Evolutionary conservation across 176 grass and related monocot genomes (phyloP), one percentile per base, ranked within the genome.

Genomic region (Musa acuminata): DNA sequence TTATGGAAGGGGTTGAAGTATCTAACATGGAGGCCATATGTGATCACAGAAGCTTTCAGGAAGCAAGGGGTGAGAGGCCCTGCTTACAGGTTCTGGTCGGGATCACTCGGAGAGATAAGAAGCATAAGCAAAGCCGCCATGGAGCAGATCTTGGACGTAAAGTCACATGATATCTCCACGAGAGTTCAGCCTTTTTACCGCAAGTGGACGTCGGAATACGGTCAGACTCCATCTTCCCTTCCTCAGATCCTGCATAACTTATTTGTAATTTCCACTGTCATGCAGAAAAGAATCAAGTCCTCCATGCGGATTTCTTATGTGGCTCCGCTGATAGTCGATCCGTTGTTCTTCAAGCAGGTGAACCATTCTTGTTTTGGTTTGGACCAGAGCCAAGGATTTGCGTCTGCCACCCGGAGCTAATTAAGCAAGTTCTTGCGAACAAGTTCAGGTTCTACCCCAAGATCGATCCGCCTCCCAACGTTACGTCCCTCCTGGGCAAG

Each of bases 351-450:
- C 14, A 22, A 67, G 20, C 81, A 88, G 90, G 86, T 52, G 70
- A 75, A 19, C 75, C 81, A 59, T 89, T 88, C 70, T 49, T 92
- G 14, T 82, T 80, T 29, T 92, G 84, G 90, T 71, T 71, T 54
- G 90, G 84, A n/a, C 8, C 75, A 1, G 49, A 73, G 21, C 75
- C 86, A 2, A 54, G 73, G 11, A 76, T 92, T 12, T 82, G 75
- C 62, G 54, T 92, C 64, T 84, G 77, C 23, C 75, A 86, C 21
- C 82, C 72, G 8, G 90, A 92, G 54, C 22, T 87, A 71, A 82
- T 52, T 1, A 84, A 81, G 69, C 81, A 92, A 27, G 83, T 87
- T 10, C 82, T 92, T 16, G 77, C 79, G 20, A 88, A 49, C 74
- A 88, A 91, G 57, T 83, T 82, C 3, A 83, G 83, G 19, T 79